Evolutionary conservation across 805 yeast species (phyloP), one percentile per base, ranked within the genome.

Genomic region (Schwanniomyces sp.): DNA sequence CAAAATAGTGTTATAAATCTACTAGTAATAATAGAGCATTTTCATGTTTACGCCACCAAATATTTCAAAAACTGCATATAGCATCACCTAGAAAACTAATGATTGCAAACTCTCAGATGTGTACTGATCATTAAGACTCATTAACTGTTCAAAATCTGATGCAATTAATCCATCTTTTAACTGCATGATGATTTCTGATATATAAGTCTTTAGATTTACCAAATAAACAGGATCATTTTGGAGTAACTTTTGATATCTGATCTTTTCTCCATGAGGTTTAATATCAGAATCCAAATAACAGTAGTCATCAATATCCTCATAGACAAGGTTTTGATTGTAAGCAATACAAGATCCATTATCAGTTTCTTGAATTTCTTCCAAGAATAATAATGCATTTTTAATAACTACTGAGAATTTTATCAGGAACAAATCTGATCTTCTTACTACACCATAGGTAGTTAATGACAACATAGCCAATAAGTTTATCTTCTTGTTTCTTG

Each of bases 281-380:
- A 74, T 72, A 36, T 67, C 71, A 7, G 70, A 67, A 50, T 73
- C 78, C 42, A 67, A 53, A 52, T 70, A 74, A 5, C 67, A 54
- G 50, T 71, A 72, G 48, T 73, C 75, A 51, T 73, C 74, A 26
- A 73, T 66, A 46, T 73, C 78, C 41, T 69, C 72, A 40, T 72
- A 73, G 5, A 63, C 52, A 44, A 62, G 63, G 50, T 71, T 73
- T 41, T 64, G 69, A 26, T 59, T 58, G 53, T 74, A 74, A 12
- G 64, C 69, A 40, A 63, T 67, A 43, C 75, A 68, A 6, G 54
- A 52, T 0, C 76, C 77, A 5, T 55, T 52, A 5, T 43, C 52
- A 8, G 59, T 52, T 59, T 91, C 97, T 47, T 83, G 79, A 11
- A 86, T 75, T 59, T 90, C 96, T 56, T 91, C 97, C 42, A 88